These are phyloP conservation scores for Thelephora terrestris DNA, from an alignment of 1,284 basidiomycete genomes.

Conservation along the genomic window DNA sequence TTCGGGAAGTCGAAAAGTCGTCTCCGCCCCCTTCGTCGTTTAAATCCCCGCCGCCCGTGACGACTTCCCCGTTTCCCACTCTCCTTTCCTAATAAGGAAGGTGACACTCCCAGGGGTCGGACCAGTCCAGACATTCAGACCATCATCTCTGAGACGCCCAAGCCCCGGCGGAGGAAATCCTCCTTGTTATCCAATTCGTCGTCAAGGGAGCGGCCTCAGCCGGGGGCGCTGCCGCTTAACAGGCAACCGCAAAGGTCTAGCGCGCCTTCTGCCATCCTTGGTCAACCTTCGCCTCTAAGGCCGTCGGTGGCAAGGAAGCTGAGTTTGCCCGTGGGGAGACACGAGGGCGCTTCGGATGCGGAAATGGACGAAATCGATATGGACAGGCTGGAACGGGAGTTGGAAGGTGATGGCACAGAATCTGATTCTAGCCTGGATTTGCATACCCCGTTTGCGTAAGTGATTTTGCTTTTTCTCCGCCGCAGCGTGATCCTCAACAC, in stretches of 20 bases:
- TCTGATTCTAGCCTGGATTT: slow-evolving; percentile 66
- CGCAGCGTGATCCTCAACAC: not conserved
- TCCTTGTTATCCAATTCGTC: slow-evolving; percentile 12
- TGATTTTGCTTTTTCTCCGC: slow-evolving; percentile 14
- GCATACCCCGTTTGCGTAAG: slow-evolving; percentile 69
- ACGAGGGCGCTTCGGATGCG: slow-evolving; percentile 17
- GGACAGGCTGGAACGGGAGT: slow-evolving; percentile 21
- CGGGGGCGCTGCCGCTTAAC: slow-evolving; percentile 4
- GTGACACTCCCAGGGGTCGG: slow-evolving; percentile 12
- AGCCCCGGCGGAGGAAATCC: slow-evolving; percentile 27
- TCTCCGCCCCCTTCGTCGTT: slow-evolving; percentile 3
- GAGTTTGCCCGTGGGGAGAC: slow-evolving; percentile 7
- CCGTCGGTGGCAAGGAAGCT: slow-evolving; percentile 8
- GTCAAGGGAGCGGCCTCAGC: slow-evolving; percentile 11
- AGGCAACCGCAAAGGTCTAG: slow-evolving; percentile 10
- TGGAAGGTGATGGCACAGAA: slow-evolving; percentile 34
- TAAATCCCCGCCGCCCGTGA: slow-evolving; percentile 15
- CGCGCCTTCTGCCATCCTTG: slow-evolving; percentile 5
- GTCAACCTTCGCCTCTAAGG: not conserved
- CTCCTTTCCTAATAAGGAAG: slow-evolving; percentile 7
- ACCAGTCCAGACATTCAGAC: slow-evolving; percentile 36
- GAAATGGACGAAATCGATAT: slow-evolving; percentile 20
- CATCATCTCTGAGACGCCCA: slow-evolving; percentile 36
- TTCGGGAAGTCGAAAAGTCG: not conserved
- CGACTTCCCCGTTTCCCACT: slow-evolving; percentile 11